Base-by-base conservation (phyloP, 2,329 filamentous ascomycete genomes). In the Penicillium sp. region DNA sequence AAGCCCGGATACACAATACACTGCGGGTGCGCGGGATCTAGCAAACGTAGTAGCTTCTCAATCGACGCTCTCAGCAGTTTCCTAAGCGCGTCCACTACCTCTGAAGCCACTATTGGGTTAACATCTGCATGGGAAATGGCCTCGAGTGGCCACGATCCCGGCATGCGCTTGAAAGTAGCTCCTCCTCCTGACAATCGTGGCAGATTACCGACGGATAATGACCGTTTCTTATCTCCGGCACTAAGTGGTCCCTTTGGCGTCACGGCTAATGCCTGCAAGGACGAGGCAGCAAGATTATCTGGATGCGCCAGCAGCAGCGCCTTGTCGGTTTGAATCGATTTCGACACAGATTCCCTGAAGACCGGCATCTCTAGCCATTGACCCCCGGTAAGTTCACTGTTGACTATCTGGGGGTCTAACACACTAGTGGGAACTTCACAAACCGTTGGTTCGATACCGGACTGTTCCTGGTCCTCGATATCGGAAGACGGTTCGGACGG, bases 161-260 rank as follows among this genome's bases (percentile, higher is more conserved):
- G 36, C 36, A 52, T 41, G n/a, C 39, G 37, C 36, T 40, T 16
- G 4, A 33, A 22, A 10, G 16, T 7, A 9, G 37, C 16, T 22
- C 24, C 3, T 33, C 33, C 37, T 43, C 13, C 11, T 33, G 14
- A 14, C 13, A 16, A 10, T 18, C 50, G 37, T 19, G 50, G 50
- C 24, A 41, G 24, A 52, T 52, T 37, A 43, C 50, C 50, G 13
- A 52, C 50, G 13, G 50, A 52, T 10, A 52, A 33, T 18, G 50
- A 52, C 24, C 50, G 50, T n/a, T 14, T 24, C 22, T 40, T 52
- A 10, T 16, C 37, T 43, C 24, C 13, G 6, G 22, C 19, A 16
- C n/a, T 3, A 9, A 31, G 19, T 16, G 24, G 22, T 6, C 22
- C 22, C 11, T 19, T 35, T 6, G 27, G 46, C 31, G 16, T 31